Evolutionary conservation across 73 alveolate species (phyloP), one percentile per base, ranked within the genome.

Genomic region (Tetrahymena elliotti): DNA sequence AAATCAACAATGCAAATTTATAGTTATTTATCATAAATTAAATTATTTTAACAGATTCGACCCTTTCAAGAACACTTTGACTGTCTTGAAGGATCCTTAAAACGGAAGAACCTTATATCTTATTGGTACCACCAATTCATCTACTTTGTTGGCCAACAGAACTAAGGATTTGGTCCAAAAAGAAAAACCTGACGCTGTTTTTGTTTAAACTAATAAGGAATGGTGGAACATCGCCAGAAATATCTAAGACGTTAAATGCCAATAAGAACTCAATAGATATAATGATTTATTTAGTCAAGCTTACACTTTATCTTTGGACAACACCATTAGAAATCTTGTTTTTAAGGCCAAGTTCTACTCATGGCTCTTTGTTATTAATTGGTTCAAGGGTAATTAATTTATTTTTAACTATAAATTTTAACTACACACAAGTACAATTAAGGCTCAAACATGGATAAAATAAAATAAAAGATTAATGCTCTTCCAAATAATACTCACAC

Each of bases 221-320:
- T 97, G 99, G 99, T 97, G 99, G 99, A 93, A 97, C 33, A 93
- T 33, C 24, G 98, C 98, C 31, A 96, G 94, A 94, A 93, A 97
- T 27, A 83, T 97, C 35, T 94, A 95, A 31, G 96, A 83, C 40
- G 98, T 97, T 15, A 94, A 94, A 54, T 95, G 98, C 83, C 98
- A 97, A 93, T 97, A 95, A 93, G 99, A 97, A 92, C 84, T 97
- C 95, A 93, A 97, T 88, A 41, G 34, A 33, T 97, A 97, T 93
- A 38, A 68, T 33, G 53, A 93, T 34, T 88, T 96, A 38, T 94
- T 96, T 33, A 83, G 95, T 94, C 54, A 54, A 22, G 94, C 97
- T n/a, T 96, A 93, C 97, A 53, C 68, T 24, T 94, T 96, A 94
- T 96, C 95, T 38, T 88, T 95, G 93, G 95, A 96, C 39, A 96